Evolutionary conservation across 2,329 filamentous ascomycete genomes (phyloP).

Genomic region (Alternaria gansuensis): DNA sequence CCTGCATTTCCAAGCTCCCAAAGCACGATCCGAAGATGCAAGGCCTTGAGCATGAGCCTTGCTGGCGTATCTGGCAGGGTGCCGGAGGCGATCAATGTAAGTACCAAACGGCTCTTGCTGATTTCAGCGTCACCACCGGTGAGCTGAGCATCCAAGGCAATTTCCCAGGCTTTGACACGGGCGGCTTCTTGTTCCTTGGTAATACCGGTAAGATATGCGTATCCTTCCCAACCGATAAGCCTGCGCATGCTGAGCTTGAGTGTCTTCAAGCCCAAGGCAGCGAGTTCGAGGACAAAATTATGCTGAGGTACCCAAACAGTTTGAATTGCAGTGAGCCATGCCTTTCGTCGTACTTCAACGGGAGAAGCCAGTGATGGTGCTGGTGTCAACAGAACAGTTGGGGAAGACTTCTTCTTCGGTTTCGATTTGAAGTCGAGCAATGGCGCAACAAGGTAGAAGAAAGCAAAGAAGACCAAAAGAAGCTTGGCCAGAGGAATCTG

Average conservation of each 20-base stretch:
- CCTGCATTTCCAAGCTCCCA: conserved; percentile 77
- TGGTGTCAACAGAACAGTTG: conserved; percentile 53
- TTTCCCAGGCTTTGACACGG: conserved; percentile 89
- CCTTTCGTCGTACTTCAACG: conserved; percentile 83
- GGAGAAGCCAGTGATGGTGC: conserved; percentile 80
- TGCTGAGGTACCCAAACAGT: conserved; percentile 91
- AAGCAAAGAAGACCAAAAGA: conserved; percentile 60
- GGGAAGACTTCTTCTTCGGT: conserved; percentile 59
- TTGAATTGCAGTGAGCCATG: conserved; percentile 92
- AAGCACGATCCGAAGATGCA: conserved; percentile 88
- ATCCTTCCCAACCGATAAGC: conserved; percentile 77
- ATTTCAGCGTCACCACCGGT: conserved; percentile 90
- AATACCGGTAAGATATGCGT: conserved; percentile 79
- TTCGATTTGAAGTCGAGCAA: conserved; percentile 67
- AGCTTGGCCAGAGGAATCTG: conserved; percentile 60
- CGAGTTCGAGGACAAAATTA: conserved; percentile 84
- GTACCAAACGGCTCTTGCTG: conserved; percentile 82
- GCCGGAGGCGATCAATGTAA: conserved; percentile 87
- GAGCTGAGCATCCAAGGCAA: conserved; percentile 90
- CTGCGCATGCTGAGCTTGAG: conserved; percentile 83
- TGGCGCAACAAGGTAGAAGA: conserved; percentile 66
- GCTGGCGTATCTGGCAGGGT: conserved; percentile 85
- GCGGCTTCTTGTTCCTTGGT: conserved; percentile 86
- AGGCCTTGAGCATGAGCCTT: conserved; percentile 87
- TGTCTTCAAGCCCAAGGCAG: conserved; percentile 80